Evolutionary conservation across 805 yeast species (phyloP).

Genomic region (Lachancea sp.): DNA sequence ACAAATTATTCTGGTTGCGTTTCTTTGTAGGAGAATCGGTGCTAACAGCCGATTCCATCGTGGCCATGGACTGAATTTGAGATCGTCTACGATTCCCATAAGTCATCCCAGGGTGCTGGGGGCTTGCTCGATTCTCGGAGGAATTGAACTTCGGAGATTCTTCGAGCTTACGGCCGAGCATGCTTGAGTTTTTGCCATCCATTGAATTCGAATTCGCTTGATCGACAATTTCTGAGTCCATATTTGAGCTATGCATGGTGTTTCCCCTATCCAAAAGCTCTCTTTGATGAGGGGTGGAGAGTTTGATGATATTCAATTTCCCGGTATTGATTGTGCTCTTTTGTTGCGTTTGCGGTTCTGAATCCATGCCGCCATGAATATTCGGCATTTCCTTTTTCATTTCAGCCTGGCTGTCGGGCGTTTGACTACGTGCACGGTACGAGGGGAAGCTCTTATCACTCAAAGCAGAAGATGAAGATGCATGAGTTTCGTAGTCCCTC

Average conservation of each 20-base stretch:
- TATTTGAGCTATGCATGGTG: not conserved
- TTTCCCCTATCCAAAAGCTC: conserved; percentile 5
- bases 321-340: conserved; percentile 6
- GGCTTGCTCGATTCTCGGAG: not conserved
- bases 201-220: not conserved
- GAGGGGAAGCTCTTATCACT: conserved; percentile 9
- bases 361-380: not conserved
- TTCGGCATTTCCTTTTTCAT: not conserved
- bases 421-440: not conserved
- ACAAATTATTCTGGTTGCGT: conserved; percentile 22
- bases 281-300: conserved; percentile 24
- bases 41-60: conserved; percentile 23
- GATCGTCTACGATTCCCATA: not conserved
- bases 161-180: not conserved
- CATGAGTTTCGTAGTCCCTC: conserved; percentile 4
- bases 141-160: not conserved
- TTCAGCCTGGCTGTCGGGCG: conserved; percentile 6
- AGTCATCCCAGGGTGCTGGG: not conserved
- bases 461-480: conserved; percentile 8
- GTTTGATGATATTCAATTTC: conserved; percentile 20
- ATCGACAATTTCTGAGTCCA: not conserved
- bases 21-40: conserved; percentile 20
- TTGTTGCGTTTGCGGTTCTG: not conserved
- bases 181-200: not conserved
- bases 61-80: conserved; percentile 18